These are phyloP conservation scores for Hippophae gyantsensis DNA, from an alignment of 306 rosid genomes.

Conservation along the genomic window DNA sequence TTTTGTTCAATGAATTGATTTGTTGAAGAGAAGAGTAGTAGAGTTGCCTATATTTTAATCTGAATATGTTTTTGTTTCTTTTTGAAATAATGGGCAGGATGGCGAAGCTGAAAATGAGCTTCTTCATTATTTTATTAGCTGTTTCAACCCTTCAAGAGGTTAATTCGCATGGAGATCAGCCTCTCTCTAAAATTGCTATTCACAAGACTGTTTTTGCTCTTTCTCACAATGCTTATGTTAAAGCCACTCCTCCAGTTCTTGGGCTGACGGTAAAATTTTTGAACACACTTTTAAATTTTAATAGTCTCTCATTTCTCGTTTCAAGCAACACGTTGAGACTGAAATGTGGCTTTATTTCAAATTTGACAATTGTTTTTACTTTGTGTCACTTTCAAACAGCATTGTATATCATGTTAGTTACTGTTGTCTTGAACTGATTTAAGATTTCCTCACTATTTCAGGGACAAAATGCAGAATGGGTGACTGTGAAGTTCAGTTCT, in stretches of 20 bases:
- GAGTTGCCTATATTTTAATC: neutral
- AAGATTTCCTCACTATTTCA: constrained; percentile 17
- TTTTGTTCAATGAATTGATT: too few species aligned
- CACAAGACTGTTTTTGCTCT: constrained; percentile 44
- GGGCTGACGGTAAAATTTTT: constrained; percentile 47
- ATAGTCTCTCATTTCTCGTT: neutral
- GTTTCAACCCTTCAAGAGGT: constrained; percentile 32
- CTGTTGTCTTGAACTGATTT: neutral
- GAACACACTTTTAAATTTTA: constrained; percentile 4
- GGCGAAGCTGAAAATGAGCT: constrained; percentile 26
- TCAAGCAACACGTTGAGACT: neutral
- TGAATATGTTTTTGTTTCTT: neutral
- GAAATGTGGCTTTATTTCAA: neutral
- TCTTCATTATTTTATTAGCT: constrained; percentile 27
- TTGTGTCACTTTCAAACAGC: neutral
- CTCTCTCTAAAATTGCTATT: constrained; percentile 50
- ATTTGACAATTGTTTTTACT: neutral
- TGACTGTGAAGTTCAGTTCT: constrained; percentile 41
- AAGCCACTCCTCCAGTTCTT: constrained; percentile 47
- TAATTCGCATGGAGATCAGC: constrained; percentile 56
- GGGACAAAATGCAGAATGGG: constrained; percentile 72
- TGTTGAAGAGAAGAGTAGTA: neutral
- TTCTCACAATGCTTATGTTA: constrained; percentile 42
- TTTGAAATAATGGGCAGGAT: constrained; percentile 30
- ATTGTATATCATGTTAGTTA: neutral